Evolutionary conservation across 805 yeast genomes (phyloP).

Genomic region (Candida tammaniensis): DNA sequence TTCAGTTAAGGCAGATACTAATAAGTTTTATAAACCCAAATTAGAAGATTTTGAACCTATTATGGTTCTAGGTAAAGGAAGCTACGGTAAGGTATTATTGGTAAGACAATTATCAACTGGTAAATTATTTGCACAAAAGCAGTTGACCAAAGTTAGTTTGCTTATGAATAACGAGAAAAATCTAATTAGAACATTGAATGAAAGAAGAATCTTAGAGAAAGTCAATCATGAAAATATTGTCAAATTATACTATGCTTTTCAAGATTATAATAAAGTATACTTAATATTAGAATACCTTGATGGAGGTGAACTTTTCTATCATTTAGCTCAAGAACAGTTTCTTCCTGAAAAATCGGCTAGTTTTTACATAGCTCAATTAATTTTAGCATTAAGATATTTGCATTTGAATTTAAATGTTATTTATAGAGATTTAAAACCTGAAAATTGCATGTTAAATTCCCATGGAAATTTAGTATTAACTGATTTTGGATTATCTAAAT

Average conservation of each 20-base stretch:
- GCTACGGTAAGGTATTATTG: conserved; percentile 42
- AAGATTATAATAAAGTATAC: conserved; percentile 42
- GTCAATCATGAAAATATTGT: conserved; percentile 45
- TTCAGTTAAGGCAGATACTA: conserved; percentile 8
- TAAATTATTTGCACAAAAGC: conserved; percentile 42
- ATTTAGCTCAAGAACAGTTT: conserved; percentile 28
- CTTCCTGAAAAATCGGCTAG: conserved; percentile 35
- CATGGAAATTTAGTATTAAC: conserved; percentile 41
- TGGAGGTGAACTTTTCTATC: conserved; percentile 47
- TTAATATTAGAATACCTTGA: conserved; percentile 43
- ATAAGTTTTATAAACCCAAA: conserved; percentile 10
- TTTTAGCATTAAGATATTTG: conserved; percentile 37
- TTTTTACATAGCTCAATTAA: conserved; percentile 42
- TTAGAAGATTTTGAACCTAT: conserved; percentile 40
- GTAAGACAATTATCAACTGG: conserved; percentile 39
- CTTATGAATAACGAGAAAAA: conserved; percentile 31
- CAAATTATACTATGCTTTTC: conserved; percentile 43
- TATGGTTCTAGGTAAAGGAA: conserved; percentile 43
- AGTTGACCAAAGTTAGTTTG: conserved; percentile 36
- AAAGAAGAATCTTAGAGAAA: conserved; percentile 37
- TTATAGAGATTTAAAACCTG: conserved; percentile 44
- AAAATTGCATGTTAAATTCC: conserved; percentile 43
- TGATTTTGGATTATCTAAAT: conserved; percentile 44
- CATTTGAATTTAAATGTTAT: conserved; percentile 38
- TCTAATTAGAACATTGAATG: conserved; percentile 36